Percentiles rank a stretch among this genome's conserved stretches.
These are phyloP conservation scores for Epichloe festucae DNA, from an alignment of 2,329 filamentous ascomycete genomes.

Conservation along the genomic window DNA sequence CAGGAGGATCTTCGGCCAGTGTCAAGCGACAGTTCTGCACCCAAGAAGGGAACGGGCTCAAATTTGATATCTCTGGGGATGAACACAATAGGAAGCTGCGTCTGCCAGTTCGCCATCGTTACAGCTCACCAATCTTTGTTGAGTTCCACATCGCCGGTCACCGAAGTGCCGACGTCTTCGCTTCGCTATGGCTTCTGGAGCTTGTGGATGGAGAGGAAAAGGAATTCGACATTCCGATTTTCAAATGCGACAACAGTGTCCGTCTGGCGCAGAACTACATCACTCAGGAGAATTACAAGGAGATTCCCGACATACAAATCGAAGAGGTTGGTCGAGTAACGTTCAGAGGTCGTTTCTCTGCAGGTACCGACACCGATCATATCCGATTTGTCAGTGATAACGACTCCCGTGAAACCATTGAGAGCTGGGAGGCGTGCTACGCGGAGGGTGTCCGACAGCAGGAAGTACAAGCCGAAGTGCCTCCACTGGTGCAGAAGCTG, in stretches of 20 bases:
- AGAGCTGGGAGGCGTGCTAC: conserved; percentile 86
- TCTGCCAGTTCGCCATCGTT: conserved; percentile 80
- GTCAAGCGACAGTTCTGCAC: conserved; percentile 51
- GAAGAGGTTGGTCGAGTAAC: conserved; percentile 69
- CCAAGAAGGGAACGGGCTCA: conserved; percentile 40
- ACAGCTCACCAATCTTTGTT: conserved; percentile 79
- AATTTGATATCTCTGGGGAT: conserved; percentile 34
- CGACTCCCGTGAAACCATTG: conserved; percentile 80
- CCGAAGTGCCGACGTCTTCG: conserved; percentile 60
- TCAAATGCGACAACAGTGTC: conserved; percentile 62
- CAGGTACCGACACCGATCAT: conserved; percentile 80
- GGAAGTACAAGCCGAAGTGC: conserved; percentile 60
- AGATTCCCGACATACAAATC: conserved; percentile 62
- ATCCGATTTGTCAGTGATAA: conserved; percentile 75
- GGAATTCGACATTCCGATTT: conserved; percentile 79
- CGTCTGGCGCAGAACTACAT: conserved; percentile 87
- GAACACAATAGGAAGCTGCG: conserved; percentile 39
- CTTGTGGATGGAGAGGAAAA: conserved; percentile 67
- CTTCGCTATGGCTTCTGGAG: conserved; percentile 75
- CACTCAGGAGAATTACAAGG: conserved; percentile 59
- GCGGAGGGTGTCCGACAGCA: conserved; percentile 71
- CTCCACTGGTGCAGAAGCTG: conserved; percentile 56
- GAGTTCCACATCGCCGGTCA: conserved; percentile 65
- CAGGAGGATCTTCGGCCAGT: conserved; percentile 67
- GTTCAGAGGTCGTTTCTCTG: conserved; percentile 78